Conservation (phyloP, 139 green algal genomes). For the Picochlorum sp. region DNA sequence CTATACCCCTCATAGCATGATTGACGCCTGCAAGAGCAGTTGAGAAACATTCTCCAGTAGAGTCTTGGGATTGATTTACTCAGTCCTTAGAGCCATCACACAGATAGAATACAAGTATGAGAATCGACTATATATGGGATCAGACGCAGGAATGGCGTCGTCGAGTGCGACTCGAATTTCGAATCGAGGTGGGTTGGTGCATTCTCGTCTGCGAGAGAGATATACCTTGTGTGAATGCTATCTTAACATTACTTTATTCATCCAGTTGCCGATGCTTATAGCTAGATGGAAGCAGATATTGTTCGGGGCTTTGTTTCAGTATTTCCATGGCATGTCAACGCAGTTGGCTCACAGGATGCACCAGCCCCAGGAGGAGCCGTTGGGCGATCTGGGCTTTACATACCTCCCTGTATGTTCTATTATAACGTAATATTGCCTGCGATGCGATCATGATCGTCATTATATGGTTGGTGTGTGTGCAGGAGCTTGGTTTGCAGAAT, state of each 20-base stretch:
- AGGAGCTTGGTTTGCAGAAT: constrained; percentile 64
- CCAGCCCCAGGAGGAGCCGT: constrained; percentile 45
- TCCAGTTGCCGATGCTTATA: constrained; percentile 65
- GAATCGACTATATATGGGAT: neutral
- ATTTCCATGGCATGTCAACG: constrained; percentile 82
- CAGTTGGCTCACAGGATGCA: constrained; percentile 78
- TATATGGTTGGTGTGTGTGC: neutral
- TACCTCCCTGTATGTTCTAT: constrained; percentile 48
- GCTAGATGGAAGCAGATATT: constrained; percentile 65
- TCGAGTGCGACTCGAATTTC: constrained; percentile 45
- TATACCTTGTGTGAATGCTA: neutral
- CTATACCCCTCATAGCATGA: too few species aligned
- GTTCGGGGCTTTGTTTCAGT: constrained; percentile 71
- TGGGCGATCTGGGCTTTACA: constrained; percentile 70
- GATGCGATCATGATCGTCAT: too few species aligned
- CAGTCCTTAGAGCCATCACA: neutral
- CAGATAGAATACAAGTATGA: neutral
- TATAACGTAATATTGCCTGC: neutral
- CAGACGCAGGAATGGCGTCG: neutral
- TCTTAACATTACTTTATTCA: neutral
- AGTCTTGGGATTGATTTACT: too few species aligned
- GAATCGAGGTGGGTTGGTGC: constrained; percentile 42
- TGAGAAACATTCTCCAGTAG: too few species aligned
- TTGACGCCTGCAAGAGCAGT: too few species aligned
- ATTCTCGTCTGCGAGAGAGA: neutral